Evolutionary conservation across 2,329 filamentous ascomycete genomes (phyloP), one percentile per base, ranked within the genome.

Genomic region (Ceratocystis alfenasii): DNA sequence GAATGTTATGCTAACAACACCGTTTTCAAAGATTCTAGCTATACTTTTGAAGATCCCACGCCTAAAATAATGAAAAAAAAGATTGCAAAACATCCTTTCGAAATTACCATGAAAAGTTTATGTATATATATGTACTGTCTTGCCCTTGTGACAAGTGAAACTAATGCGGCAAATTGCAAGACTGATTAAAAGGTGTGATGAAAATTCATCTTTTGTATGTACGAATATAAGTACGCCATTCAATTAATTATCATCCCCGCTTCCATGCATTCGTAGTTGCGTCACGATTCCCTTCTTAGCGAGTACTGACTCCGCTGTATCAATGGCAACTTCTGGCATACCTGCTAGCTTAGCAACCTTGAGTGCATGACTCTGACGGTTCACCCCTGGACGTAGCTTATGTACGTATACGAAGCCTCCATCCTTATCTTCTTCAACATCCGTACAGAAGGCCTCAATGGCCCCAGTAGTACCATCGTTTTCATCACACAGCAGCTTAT

Each of bases 301-400:
- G 41, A 91, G 76, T 7, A 89, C 80, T 46, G 78, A 74, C 63
- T 75, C 78, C 5, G 93, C 92, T 69, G 90, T 78, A 25, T 78
- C 76, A 65, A 96, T 84, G 2, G 87, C 89, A 57, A 80, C 78
- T 68, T 86, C 83, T 0, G 92, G 92, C 70, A 96, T 72, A 1
- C 90, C 92, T 5, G 94, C 95, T 70, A 97, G 77, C 69, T 82
- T 82, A 1, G 94, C 94, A n/a, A 99, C 94, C 73, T 96, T 97
- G 68, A 99, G 78, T 20, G 95, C 94, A 76, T 99, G 94, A 68
- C 90, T 95, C 70, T 88, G 80, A 63, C 86, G 83, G 75, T 97
- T 99, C 66, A 96, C 84, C 0, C 94, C 94, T 73, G 81, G 85
- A 65, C 84, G 83, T 75, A 99, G 76, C 70, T 82, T 87, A 77